phyloP scores from a whole-genome alignment of 805 yeast genomes.

The Torulaspora franciscae region DNA sequence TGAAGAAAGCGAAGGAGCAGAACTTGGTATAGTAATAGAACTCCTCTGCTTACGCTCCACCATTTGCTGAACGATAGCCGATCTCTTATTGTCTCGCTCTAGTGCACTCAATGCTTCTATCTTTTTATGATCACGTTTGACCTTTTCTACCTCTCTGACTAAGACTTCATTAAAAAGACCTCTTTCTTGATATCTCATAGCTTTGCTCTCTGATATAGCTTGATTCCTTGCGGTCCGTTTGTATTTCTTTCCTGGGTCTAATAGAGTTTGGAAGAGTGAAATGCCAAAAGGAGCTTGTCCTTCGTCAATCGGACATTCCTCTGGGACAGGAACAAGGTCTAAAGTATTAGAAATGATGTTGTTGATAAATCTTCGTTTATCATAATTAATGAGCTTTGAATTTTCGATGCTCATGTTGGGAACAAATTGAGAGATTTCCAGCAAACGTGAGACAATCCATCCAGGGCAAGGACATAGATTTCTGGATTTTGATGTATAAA shows the following conservation, averaged over 20 bases:
- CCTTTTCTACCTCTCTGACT: slow-evolving; percentile 46
- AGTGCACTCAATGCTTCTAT: slow-evolving; percentile 38
- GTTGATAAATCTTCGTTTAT: slow-evolving; percentile 68
- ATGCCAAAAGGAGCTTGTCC: slow-evolving; percentile 12
- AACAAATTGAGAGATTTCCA: slow-evolving; percentile 69
- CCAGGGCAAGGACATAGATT: slow-evolving; percentile 81
- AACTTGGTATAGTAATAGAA: slow-evolving; percentile 14
- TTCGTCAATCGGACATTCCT: slow-evolving; percentile 11
- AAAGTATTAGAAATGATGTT: slow-evolving; percentile 54
- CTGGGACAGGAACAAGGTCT: slow-evolving; percentile 37
- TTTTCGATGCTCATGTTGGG: slow-evolving; percentile 72
- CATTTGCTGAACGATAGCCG: slow-evolving; percentile 32
- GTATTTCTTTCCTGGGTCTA: slow-evolving; percentile 29
- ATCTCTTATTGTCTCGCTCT: slow-evolving; percentile 37
- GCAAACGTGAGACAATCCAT: slow-evolving; percentile 77
- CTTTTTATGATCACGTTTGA: slow-evolving; percentile 48
- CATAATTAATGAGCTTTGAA: slow-evolving; percentile 70
- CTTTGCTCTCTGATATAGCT: slow-evolving; percentile 42
- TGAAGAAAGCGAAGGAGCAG: slow-evolving; percentile 1
- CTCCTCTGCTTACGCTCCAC: slow-evolving; percentile 19
- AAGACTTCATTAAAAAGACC: slow-evolving; percentile 46
- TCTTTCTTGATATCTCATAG: slow-evolving; percentile 34
- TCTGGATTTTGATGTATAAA: slow-evolving; percentile 32
- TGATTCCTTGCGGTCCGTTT: slow-evolving; percentile 37
- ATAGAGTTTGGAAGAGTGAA: slow-evolving; percentile 25